Conservation (phyloP, 306 rosid genomes). For the Fragaria nilgerrensis region DNA sequence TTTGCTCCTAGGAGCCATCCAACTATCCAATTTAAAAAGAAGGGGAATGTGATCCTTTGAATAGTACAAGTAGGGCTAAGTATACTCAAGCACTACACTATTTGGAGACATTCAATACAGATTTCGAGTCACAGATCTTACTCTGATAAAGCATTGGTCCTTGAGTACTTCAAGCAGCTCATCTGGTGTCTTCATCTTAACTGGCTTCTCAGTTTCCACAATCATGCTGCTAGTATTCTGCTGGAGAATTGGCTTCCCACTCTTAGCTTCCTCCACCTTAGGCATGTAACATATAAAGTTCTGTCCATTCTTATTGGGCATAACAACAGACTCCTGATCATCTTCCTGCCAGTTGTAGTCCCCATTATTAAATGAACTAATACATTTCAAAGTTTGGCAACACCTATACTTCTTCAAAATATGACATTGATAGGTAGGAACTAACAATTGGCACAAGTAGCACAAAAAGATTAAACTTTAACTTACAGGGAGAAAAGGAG, state of each 20-base stretch:
- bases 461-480: not conserved
- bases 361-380: not conserved
- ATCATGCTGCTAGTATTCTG: slow-evolving; percentile 79
- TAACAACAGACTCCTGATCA: slow-evolving; percentile 72
- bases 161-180: slow-evolving; percentile 80
- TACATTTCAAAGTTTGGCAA: not conserved
- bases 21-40: not conserved
- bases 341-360: slow-evolving; percentile 53
- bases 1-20: not conserved
- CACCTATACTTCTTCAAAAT: not conserved
- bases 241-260: slow-evolving; percentile 55
- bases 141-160: slow-evolving; percentile 73
- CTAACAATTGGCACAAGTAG: not conserved
- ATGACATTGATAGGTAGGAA: not conserved
- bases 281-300: slow-evolving; percentile 81
- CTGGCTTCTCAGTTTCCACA: slow-evolving; percentile 71
- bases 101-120: slow-evolving; percentile 11
- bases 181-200: slow-evolving; percentile 90
- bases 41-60: not conserved
- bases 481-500: slow-evolving; percentile 80
- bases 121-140: slow-evolving; percentile 35
- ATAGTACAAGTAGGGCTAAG: not conserved
- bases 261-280: slow-evolving; percentile 75
- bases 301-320: slow-evolving; percentile 75
- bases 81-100: not conserved